phyloP scores from a whole-genome alignment of 208 protist species.

The Acanthamoeba pearcei region DNA sequence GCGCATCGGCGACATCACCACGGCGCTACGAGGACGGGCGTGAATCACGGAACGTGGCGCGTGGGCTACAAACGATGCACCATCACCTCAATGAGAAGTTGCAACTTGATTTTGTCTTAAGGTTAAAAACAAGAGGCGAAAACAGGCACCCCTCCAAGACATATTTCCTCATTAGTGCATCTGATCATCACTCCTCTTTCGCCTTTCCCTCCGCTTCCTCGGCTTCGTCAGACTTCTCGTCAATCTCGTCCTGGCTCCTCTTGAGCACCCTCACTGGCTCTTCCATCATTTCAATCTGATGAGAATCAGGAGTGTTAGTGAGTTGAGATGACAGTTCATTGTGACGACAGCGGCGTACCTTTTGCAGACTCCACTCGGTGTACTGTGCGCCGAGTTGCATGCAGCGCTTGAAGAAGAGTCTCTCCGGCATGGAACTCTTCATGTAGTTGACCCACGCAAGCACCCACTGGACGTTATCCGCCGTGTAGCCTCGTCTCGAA shows the following conservation, averaged over 20 bases:
- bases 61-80: no score
- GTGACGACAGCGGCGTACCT: background rate
- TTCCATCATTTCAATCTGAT: background rate
- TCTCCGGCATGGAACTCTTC: background rate
- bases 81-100: no score
- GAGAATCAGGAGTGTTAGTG: background rate
- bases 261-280: background rate
- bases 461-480: background rate
- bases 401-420: background rate
- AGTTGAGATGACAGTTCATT: background rate
- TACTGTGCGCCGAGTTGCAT: background rate
- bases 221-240: no score
- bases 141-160: no score
- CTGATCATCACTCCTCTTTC: no score
- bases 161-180: no score
- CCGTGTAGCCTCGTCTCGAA: background rate
- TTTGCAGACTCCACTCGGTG: background rate
- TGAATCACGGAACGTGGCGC: no score
- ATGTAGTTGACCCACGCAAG: background rate
- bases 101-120: no score
- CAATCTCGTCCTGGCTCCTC: background rate
- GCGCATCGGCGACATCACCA: no score
- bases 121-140: no score
- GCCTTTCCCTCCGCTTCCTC: no score
- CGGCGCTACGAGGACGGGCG: no score